phyloP scores from a whole-genome alignment of 345 rosid genomes.

The Eucalyptus cloeziana region DNA sequence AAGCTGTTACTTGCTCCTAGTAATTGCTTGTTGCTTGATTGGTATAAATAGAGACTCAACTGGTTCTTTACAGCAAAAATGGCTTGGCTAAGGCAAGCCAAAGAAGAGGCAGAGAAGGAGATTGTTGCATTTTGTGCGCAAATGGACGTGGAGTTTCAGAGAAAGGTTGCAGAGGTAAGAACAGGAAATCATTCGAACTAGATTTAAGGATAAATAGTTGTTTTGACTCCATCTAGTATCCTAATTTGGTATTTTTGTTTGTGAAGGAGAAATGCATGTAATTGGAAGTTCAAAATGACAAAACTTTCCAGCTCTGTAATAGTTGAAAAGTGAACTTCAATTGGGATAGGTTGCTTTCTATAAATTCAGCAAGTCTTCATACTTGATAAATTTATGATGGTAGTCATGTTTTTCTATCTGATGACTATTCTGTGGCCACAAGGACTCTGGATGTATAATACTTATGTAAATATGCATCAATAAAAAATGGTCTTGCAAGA shows the following conservation, averaged over 20 bases:
- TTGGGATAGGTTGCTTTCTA: background rate
- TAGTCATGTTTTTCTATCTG: background rate
- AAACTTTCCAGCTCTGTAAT: background rate
- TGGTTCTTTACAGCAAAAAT: constrained; percentile 9
- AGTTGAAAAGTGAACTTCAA: background rate
- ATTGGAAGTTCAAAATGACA: background rate
- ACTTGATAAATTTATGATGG: background rate
- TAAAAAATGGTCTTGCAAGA: background rate
- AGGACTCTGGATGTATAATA: background rate
- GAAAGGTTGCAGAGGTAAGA: constrained; percentile 56
- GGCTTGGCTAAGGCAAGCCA: constrained; percentile 76
- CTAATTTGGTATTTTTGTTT: background rate
- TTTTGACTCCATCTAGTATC: background rate
- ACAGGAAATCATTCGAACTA: background rate
- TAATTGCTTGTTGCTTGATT: background rate
- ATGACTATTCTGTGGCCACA: background rate
- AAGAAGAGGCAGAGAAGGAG: constrained; percentile 77
- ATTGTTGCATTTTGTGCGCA: constrained; percentile 46
- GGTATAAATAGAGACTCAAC: background rate
- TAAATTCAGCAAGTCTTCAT: background rate
- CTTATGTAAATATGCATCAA: background rate
- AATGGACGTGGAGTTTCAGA: constrained; percentile 60
- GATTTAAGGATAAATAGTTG: background rate
- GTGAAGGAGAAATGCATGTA: background rate
- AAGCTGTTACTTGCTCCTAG: background rate